These are phyloP conservation scores for Pythium scleroteichum DNA, from an alignment of 352 stramenopile genomes.

Conservation along the genomic window DNA sequence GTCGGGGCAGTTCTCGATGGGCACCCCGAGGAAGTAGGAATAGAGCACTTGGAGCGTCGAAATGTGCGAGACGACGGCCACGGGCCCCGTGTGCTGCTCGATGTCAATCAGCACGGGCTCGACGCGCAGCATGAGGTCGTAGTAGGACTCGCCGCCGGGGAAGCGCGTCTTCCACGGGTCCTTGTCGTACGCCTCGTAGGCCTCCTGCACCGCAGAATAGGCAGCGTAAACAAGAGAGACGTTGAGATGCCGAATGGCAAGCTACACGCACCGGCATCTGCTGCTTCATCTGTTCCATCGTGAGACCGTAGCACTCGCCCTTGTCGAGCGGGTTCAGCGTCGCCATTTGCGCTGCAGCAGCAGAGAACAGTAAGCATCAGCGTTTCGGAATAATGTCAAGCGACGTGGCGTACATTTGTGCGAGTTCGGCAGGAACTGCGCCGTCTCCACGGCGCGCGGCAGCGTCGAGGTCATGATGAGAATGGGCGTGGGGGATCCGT, in stretches of 20 bases:
- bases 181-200: conserved; percentile 60
- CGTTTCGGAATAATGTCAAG: no score
- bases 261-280: conserved; percentile 46
- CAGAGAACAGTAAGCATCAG: neutral
- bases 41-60: conserved; percentile 87
- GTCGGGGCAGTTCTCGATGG: conserved; percentile 73
- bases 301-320: conserved; percentile 84
- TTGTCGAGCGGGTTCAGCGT: conserved; percentile 85
- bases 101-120: conserved; percentile 94
- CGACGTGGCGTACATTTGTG: conserved; percentile 39
- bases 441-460: conserved; percentile 77
- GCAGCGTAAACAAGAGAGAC: neutral
- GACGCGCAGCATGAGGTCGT: conserved; percentile 92
- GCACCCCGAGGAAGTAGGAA: conserved; percentile 83
- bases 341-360: conserved; percentile 64
- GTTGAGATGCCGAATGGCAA: neutral
- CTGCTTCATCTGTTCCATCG: conserved; percentile 82
- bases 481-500: conserved; percentile 36
- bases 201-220: conserved; percentile 39
- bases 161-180: conserved; percentile 84
- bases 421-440: conserved; percentile 49
- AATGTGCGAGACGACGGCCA: conserved; percentile 86
- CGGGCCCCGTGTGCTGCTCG: conserved; percentile 82
- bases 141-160: conserved; percentile 92
- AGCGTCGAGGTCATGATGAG: conserved; percentile 81